Evolutionary conservation across 2,329 filamentous ascomycete species (phyloP), one percentile per base, ranked within the genome.

Genomic region (Neofusicoccum laricinum): DNA sequence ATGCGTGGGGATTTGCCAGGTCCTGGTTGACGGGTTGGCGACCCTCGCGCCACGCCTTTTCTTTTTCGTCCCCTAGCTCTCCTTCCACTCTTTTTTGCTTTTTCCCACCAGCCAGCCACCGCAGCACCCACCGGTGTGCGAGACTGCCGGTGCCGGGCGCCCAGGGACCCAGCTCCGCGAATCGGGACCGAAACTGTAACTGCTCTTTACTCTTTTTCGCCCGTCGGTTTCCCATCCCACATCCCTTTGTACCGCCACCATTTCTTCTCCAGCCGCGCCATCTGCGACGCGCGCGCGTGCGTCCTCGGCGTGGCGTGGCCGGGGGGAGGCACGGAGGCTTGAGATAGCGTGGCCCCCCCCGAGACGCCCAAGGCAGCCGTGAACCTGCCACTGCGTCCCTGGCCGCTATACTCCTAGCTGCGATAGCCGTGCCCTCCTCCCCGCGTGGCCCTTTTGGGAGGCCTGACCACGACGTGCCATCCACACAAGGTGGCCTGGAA

Each of bases 41-140:
- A 30, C 36, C 51, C 38, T 58, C 53, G 19, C 21, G 40, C 30
- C 21, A 25, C 14, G 21, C 19, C 17, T 57, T 30, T n/a, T 51
- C 36, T 51, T 19, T 19, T 10, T 2, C 12, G 14, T 15, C 21
- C n/a, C 3, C 48, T 32, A 15, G 14, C 30, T 50, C 25, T 32
- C 4, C 14, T 7, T 49, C 46, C 25, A 17, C 30, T 15, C 30
- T 15, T 57, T 6, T 45, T 51, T 51, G 49, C 49, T 59, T 59
- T 46, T 46, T 34, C 55, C 41, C 55, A 45, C 55, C 55, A 59
- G 55, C 55, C 55, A 59, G 55, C 55, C 55, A 59, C 55, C 41
- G 15, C 34, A 36, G 41, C 40, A 45, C 40, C 21, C 38, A 6
- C 38, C 51, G 51, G 53, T 14, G 53, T 58, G 14, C 8, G 36